phyloP scores from a whole-genome alignment of 1,139 yeast genomes.

The Yamadazyma conglobata region DNA sequence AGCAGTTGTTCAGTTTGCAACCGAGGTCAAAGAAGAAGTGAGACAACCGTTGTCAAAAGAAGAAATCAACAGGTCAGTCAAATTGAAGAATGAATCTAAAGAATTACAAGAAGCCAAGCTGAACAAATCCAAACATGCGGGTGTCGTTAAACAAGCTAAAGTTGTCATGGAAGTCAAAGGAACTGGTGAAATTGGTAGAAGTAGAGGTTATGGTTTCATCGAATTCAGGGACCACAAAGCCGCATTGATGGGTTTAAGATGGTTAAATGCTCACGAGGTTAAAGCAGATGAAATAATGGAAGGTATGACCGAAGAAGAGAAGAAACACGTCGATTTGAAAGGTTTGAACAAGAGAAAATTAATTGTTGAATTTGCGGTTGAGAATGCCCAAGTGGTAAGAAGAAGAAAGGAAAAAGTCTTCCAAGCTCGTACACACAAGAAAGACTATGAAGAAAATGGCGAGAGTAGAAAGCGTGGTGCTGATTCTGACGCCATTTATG shows the following conservation, averaged over 20 bases:
- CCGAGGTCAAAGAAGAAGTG: conserved; percentile 68
- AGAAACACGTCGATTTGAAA: conserved; percentile 49
- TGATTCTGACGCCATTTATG: conserved; percentile 7
- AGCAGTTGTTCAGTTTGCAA: conserved; percentile 95
- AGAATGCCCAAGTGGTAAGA: conserved; percentile 88
- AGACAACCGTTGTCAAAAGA: conserved; percentile 90
- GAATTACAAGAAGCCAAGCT: conserved; percentile 45
- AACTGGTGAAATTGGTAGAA: conserved; percentile 81
- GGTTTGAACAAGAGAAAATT: conserved; percentile 65
- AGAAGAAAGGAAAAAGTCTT: conserved; percentile 75
- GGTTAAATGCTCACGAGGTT: conserved; percentile 94
- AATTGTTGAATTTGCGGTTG: conserved; percentile 94
- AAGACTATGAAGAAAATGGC: conserved; percentile 20
- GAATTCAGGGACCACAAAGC: conserved; percentile 90
- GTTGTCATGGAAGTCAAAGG: conserved; percentile 90
- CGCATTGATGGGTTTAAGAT: conserved; percentile 94
- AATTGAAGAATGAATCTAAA: conserved; percentile 49
- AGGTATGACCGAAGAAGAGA: conserved; percentile 71
- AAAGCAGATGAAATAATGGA: conserved; percentile 63
- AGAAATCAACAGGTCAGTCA: conserved; percentile 76
- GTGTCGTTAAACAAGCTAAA: conserved; percentile 92
- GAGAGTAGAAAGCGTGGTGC: conserved; percentile 10
- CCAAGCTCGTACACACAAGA: conserved; percentile 37
- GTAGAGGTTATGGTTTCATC: conserved; percentile 95
- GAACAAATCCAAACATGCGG: conserved; percentile 71